Conservation (phyloP, 192 early-diverging fungal genomes). For the Coemansia nantahalensis region DNA sequence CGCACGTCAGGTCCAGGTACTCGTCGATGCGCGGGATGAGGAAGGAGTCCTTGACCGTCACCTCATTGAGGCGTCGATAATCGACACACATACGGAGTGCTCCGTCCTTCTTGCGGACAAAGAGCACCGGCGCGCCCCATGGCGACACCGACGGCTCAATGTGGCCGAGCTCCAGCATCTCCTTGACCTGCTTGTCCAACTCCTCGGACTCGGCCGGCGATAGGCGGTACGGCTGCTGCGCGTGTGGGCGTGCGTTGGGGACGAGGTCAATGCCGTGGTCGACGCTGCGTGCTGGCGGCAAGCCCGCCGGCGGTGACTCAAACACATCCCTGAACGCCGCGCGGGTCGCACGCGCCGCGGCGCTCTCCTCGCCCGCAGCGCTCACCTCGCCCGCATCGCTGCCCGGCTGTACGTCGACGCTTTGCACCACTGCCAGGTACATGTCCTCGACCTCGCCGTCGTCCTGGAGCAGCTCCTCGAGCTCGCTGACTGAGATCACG, state of each 20-base stretch:
- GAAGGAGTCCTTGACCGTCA: conserved; percentile 43
- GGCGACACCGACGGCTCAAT: conserved; percentile 20
- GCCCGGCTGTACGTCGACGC: too few relatives aligned
- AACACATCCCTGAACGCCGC: not conserved
- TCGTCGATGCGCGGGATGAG: too few relatives aligned
- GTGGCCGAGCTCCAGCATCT: conserved; percentile 5
- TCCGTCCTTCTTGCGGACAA: too few relatives aligned
- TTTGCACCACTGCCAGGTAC: too few relatives aligned
- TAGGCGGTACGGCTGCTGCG: not conserved
- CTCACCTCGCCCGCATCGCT: too few relatives aligned
- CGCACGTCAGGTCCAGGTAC: too few relatives aligned
- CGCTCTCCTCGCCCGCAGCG: too few relatives aligned
- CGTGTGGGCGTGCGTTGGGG: not conserved
- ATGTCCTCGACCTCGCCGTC: too few relatives aligned
- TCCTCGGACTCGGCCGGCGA: not conserved
- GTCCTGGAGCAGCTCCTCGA: too few relatives aligned
- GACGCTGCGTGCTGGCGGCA: not conserved
- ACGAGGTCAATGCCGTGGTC: conserved; percentile 3
- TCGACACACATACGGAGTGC: conserved; percentile 52
- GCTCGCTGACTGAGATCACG: not conserved
- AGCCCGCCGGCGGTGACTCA: not conserved
- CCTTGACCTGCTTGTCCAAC: not conserved
- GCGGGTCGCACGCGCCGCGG: too few relatives aligned
- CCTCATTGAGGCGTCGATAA: conserved; percentile 50
- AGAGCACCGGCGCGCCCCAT: conserved; percentile 40